phyloP scores from a whole-genome alignment of 2,329 filamentous ascomycete genomes.

The Hypoxylon sp. region DNA sequence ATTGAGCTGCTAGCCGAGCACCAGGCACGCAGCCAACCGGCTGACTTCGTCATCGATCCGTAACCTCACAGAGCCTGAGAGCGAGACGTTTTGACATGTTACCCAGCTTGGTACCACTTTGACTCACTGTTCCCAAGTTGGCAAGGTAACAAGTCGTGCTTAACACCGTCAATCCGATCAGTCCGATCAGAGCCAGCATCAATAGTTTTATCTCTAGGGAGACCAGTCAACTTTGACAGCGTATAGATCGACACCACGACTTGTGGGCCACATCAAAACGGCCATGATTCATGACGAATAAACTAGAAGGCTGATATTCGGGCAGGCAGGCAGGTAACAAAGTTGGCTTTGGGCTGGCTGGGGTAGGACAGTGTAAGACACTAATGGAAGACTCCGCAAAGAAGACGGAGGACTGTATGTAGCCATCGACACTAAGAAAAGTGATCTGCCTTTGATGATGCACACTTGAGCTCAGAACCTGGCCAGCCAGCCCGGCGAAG shows the following conservation, averaged over 20 bases:
- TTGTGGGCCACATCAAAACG: conserved; percentile 9
- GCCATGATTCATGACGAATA: conserved; percentile 32
- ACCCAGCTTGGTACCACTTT: conserved; percentile 18
- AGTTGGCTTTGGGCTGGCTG: conserved; percentile 1
- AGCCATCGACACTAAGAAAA: conserved; percentile 9
- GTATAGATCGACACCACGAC: conserved; percentile 18
- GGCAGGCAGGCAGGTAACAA: conserved; percentile 16
- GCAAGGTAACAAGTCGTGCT: conserved; percentile 5
- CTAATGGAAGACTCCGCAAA: conserved; percentile 13
- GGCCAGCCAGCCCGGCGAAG: conserved; percentile 2
- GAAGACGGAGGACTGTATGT: conserved; percentile 13
- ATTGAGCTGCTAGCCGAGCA: conserved; percentile 6
- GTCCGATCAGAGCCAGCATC: too few relatives aligned
- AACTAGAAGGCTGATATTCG: conserved; percentile 11
- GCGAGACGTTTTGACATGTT: too few relatives aligned
- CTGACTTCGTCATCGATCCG: conserved; percentile 26
- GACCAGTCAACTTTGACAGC: too few relatives aligned
- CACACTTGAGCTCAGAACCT: conserved; percentile 2
- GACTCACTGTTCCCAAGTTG: conserved; percentile 1
- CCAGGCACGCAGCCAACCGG: conserved; percentile 15
- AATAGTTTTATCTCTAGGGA: too few relatives aligned
- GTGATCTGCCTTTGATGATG: conserved; percentile 19
- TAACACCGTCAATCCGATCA: too few relatives aligned
- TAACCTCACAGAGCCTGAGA: conserved; percentile 12
- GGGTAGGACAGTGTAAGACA: conserved; percentile 28